Conservation (phyloP, 192 early-diverging fungal species). For the Gaertneriomyces semiglobifer region DNA sequence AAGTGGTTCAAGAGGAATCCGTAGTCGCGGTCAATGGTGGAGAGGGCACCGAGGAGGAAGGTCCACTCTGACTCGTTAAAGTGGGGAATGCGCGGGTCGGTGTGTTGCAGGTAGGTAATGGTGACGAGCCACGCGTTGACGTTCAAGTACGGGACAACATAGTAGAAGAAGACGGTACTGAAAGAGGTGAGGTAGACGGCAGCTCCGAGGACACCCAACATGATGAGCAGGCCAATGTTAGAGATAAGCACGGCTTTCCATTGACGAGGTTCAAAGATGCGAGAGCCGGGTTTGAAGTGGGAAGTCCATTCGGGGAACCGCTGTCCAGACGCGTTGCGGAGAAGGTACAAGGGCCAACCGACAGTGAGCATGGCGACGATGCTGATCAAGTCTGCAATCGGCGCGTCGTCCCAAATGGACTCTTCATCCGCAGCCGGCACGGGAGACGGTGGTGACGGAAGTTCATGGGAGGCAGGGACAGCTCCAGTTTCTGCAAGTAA, state of each 20-base stretch:
- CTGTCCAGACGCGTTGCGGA: conserved; percentile 76
- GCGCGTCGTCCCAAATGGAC: conserved; percentile 68
- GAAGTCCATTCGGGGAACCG: conserved; percentile 68
- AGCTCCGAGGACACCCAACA: conserved; percentile 51
- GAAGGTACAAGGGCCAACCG: conserved; percentile 89
- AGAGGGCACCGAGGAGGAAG: conserved; percentile 89
- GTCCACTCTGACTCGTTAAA: conserved; percentile 80
- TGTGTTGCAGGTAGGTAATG: conserved; percentile 95
- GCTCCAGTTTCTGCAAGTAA: too few relatives aligned
- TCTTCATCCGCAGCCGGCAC: conserved; percentile 16
- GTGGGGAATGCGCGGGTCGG: conserved; percentile 83
- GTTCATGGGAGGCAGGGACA: too few relatives aligned
- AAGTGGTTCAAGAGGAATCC: conserved; percentile 78
- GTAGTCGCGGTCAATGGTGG: conserved; percentile 86
- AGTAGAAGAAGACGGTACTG: conserved; percentile 71
- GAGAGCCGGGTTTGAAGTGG: conserved; percentile 79
- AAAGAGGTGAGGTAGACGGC: conserved; percentile 51
- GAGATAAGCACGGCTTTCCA: conserved; percentile 67
- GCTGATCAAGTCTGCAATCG: conserved; percentile 61
- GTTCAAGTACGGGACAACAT: conserved; percentile 84
- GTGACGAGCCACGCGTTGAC: conserved; percentile 96
- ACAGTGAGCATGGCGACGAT: conserved; percentile 69
- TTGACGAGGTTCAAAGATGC: conserved; percentile 77
- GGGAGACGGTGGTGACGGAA: too few relatives aligned
- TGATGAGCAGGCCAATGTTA: conserved; percentile 68